Percentiles rank a stretch among this genome's conserved stretches.
These are phyloP conservation scores for Monosporozyma yasuniensis DNA, from an alignment of 805 yeast genomes.

Conservation along the genomic window DNA sequence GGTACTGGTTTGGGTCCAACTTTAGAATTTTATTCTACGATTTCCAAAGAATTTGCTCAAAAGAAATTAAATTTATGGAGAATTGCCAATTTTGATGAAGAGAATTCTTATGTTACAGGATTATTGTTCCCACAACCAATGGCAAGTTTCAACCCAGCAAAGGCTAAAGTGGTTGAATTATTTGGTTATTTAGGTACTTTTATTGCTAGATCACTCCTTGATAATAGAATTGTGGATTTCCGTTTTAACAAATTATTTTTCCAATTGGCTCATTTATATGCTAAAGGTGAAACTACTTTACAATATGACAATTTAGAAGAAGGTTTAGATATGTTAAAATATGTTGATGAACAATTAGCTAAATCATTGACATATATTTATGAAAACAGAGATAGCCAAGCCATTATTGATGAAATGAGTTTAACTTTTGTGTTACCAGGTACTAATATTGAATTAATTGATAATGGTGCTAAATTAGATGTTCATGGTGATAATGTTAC, in stretches of 20 bases:
- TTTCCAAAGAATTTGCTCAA: constrained; percentile 64
- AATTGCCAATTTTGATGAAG: constrained; percentile 26
- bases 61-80: constrained; percentile 65
- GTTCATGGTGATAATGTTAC: constrained; percentile 49
- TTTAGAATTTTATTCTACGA: constrained; percentile 77
- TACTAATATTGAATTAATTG: constrained; percentile 46
- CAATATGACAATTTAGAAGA: constrained; percentile 1
- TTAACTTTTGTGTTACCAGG: constrained; percentile 76
- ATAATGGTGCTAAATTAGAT: constrained; percentile 42
- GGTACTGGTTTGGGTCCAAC: constrained; percentile 99
- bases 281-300: constrained; percentile 5
- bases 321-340: constrained; percentile 33
- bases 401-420: constrained; percentile 37
- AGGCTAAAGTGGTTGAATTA: constrained; percentile 37
- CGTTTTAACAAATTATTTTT: constrained; percentile 66
- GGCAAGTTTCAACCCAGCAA: constrained; percentile 27
- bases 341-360: constrained; percentile 52
- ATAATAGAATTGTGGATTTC: constrained; percentile 81
- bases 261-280: constrained; percentile 37
- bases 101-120: constrained; percentile 23
- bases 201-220: constrained; percentile 77
- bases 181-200: constrained; percentile 72
- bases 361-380: constrained; percentile 46
- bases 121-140: constrained; percentile 76
- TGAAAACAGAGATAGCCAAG: constrained; percentile 32